Conservation (phyloP, 129 eudicot genomes). For the Chrysanthemum makinoi region DNA sequence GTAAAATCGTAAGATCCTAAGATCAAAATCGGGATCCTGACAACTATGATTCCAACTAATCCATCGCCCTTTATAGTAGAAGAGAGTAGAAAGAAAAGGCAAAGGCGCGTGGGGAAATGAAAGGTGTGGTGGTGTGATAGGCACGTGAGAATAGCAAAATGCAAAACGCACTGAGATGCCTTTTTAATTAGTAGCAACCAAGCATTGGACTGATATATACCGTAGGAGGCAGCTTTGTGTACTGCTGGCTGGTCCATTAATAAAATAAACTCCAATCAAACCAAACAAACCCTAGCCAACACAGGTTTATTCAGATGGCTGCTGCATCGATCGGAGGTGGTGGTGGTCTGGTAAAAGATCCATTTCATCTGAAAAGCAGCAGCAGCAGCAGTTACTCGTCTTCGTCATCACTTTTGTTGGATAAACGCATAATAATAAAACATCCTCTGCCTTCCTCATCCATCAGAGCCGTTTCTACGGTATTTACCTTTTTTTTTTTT, state of each 20-base stretch:
- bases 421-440: conserved; percentile 27
- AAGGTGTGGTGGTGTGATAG: conserved; percentile 20
- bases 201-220: background rate
- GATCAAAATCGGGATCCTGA: no score
- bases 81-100: no score
- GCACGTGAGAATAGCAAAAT: conserved; percentile 31
- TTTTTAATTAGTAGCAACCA: background rate
- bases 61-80: no score
- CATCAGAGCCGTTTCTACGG: conserved; percentile 83
- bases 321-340: conserved; percentile 63
- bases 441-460: conserved; percentile 26
- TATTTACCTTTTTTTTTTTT: conserved; percentile 9
- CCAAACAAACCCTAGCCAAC: background rate
- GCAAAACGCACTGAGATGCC: background rate
- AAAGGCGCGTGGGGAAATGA: conserved; percentile 17
- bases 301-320: conserved; percentile 31
- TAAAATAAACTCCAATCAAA: no score
- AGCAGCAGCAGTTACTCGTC: conserved; percentile 4
- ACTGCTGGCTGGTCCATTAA: no score
- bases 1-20: no score
- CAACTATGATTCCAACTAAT: no score
- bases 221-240: no score
- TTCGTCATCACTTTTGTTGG: conserved; percentile 42
- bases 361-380: conserved; percentile 35
- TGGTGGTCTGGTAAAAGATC: conserved; percentile 37